Evolutionary conservation across 2,329 filamentous ascomycete species (phyloP), one percentile per base, ranked within the genome.

Genomic region (Phyllosticta citrichinensis): DNA sequence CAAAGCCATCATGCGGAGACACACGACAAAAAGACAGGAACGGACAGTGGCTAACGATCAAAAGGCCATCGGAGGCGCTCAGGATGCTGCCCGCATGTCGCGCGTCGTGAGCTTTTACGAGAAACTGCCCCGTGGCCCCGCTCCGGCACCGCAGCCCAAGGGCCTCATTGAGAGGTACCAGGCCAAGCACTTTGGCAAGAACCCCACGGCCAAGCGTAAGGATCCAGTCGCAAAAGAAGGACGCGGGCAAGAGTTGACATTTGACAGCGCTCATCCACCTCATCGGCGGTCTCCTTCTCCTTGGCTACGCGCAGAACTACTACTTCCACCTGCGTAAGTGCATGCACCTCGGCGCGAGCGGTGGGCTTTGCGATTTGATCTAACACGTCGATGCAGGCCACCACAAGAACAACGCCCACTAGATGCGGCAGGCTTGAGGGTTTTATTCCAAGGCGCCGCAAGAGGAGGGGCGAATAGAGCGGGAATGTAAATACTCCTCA

Each of bases 401-500:
- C 86, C 93, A 97, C 89, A 99, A 99, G 89, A 97, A 99, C 88
- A 95, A 99, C 79, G 89, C 91, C 71, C 94, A 99, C 83, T 99
- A 95, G 68, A 68, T 65, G 62, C 50, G 62, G 11, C 27, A 22
- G 57, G 20, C 20, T 52, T 53, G 27, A n/a, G 54, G 12, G 14
- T 35, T 55, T 3, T 47, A 19, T 17, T n/a, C n/a, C 14, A 56
- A 58, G 50, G 60, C 59, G 40, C 35, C 40, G 22, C 52, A 60
- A 30, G 30, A 24, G 52, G n/a, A 54, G 58, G 52, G 27, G 55
- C 55, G 40, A 53, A n/a, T 47, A 47, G 40, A 47, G 40, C 40
- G n/a, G 40, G 40, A 53, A 56, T 62, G 60, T 62, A 62, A 55
- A 62, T 62, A 62, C 57, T 52, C 60, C 40, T 12, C 52, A 24